Base-by-base conservation (phyloP, 805 yeast genomes). In the Scheffersomyces coipomensis region DNA sequence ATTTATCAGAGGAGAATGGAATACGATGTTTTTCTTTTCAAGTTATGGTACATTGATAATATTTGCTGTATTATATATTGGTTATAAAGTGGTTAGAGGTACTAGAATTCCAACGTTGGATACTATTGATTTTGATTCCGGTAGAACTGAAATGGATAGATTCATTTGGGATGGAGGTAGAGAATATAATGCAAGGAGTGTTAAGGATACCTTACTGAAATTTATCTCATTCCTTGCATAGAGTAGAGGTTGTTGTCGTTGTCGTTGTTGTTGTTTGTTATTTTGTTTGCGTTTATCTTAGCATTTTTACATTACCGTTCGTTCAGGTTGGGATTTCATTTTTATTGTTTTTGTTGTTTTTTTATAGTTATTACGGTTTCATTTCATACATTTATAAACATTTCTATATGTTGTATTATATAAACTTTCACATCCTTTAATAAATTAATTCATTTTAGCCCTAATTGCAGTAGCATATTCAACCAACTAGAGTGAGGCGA, bases 81-180 rank as follows among this genome's bases (percentile, higher is more conserved):
- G 78, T 1, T 82, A 83, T 60, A 81, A 80, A 52, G 30, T 79
- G 0, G 53, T 80, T 12, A 75, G 79, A 42, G 78, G 87, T 8
- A 81, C 90, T 1, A 75, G 79, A 46, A 65, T 83, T 9, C 85
- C 80, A 37, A 73, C 86, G 35, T 62, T 86, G 33, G 90, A 85
- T 48, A 83, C 85, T 33, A 56, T 88, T 43, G 95, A 88, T 58
- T 74, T 85, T 55, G 96, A 88, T 58, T 76, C 88, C 0, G 96
- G 96, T 2, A 68, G 96, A 51, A 72, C 93, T 36, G 96, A 88
- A 56, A 79, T 83, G 63, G 96, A 88, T 60, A 68, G 88, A 35
- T 77, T 77, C 46, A 78, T 81, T 17, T 87, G 95, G 95, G 88
- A 83, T 48, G 93, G 87, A 42, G 87, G 85, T 19, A 55, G 60